Conservation (phyloP, 495 filamentous ascomycete species). For the Xylaria venustula region DNA sequence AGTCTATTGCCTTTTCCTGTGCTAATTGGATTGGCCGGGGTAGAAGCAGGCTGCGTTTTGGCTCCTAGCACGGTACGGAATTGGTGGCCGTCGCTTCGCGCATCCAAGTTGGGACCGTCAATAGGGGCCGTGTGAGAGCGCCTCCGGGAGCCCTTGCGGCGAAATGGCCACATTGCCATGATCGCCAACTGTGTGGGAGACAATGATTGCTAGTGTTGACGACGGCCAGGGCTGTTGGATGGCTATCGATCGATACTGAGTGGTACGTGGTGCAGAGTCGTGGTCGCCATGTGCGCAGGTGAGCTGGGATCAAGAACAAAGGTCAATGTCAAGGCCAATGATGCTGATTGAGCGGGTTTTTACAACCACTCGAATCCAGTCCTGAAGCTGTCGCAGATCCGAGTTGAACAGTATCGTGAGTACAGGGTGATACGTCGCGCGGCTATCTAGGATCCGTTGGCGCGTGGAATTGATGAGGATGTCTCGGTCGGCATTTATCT, state of each 20-base stretch:
- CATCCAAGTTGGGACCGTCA: constrained; percentile 29
- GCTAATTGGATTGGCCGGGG: constrained; percentile 19
- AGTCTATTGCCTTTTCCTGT: constrained; percentile 44
- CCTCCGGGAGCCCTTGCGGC: constrained; percentile 60
- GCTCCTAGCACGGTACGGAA: constrained; percentile 32
- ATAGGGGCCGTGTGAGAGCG: constrained; percentile 38
- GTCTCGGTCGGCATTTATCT: constrained; percentile 14
- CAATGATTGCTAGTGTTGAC: constrained; percentile 17
- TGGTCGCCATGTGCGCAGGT: constrained; percentile 34
- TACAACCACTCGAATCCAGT: neutral
- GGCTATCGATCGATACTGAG: constrained; percentile 25
- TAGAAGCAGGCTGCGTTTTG: constrained; percentile 36
- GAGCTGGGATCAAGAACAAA: neutral
- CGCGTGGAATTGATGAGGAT: constrained; percentile 2
- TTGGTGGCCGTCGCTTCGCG: constrained; percentile 22
- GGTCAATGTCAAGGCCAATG: neutral
- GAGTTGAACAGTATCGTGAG: neutral
- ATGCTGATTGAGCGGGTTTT: neutral
- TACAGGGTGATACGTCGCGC: neutral
- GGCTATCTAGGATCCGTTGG: constrained; percentile 4
- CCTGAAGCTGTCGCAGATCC: neutral
- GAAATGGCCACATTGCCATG: constrained; percentile 80
- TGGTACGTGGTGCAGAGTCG: constrained; percentile 23
- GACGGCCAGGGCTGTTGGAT: constrained; percentile 15
- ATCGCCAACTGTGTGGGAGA: constrained; percentile 28